These are phyloP conservation scores for Lachancea lanzarotensis DNA, from an alignment of 805 yeast genomes.

Conservation along the genomic window DNA sequence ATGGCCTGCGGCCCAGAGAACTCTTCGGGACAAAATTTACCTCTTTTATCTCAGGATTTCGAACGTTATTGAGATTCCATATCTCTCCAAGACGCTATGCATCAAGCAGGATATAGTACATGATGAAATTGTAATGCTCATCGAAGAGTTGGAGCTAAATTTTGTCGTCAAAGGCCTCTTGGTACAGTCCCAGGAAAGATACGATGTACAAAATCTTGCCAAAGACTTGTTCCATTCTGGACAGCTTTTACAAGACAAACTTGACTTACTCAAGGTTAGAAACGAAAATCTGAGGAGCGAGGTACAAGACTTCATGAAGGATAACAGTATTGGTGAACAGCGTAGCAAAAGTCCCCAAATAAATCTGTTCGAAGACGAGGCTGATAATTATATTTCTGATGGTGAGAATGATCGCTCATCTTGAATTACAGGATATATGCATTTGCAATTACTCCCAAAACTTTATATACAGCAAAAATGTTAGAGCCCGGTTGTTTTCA, in stretches of 20 bases:
- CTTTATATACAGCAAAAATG: not conserved
- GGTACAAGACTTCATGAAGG: conserved; percentile 13
- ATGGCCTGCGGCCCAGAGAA: conserved; percentile 17
- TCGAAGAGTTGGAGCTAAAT: conserved; percentile 18
- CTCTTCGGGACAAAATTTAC: conserved; percentile 25
- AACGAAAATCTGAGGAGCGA: conserved; percentile 10
- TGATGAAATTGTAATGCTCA: conserved; percentile 16
- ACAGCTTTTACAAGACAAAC: conserved; percentile 3
- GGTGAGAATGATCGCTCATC: not conserved
- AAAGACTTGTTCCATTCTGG: conserved; percentile 10
- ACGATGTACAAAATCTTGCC: conserved; percentile 9
- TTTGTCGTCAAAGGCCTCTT: conserved; percentile 18
- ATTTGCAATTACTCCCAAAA: not conserved
- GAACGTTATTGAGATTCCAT: conserved; percentile 17
- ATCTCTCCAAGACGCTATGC: conserved; percentile 21
- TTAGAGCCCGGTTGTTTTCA: not conserved
- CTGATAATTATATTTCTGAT: not conserved
- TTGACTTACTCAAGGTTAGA: conserved; percentile 7
- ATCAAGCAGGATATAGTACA: conserved; percentile 14
- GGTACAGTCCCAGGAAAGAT: conserved; percentile 9
- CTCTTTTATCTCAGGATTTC: conserved; percentile 27
- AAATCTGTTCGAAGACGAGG: not conserved
- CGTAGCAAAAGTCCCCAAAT: not conserved
- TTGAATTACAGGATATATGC: not conserved
- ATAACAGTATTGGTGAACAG: not conserved